Conservation (phyloP, 257 asterid species). For the Solanum rostratum region DNA sequence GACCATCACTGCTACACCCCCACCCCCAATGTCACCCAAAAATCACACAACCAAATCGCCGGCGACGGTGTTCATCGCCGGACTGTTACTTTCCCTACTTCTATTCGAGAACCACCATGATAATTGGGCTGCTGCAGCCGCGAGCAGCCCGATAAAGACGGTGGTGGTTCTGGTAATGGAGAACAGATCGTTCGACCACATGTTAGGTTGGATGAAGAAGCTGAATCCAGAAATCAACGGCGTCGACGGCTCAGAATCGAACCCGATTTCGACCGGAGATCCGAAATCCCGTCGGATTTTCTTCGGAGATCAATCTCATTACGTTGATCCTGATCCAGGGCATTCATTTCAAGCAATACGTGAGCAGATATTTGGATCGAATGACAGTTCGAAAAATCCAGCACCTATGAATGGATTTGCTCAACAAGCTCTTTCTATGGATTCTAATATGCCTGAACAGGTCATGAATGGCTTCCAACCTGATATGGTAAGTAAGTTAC, state of each 20-base stretch:
- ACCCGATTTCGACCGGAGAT: conserved; percentile 31
- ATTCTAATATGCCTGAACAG: conserved; percentile 42
- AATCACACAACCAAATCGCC: background rate
- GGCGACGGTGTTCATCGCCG: background rate
- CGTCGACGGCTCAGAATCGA: conserved; percentile 63
- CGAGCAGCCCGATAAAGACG: conserved; percentile 45
- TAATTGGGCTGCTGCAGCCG: background rate
- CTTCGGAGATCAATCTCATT: conserved; percentile 44
- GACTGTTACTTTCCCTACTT: background rate
- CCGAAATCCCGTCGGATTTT: conserved; percentile 37
- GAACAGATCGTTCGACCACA: conserved; percentile 94
- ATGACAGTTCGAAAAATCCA: conserved; percentile 17
- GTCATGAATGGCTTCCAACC: conserved; percentile 89
- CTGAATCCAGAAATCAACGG: conserved; percentile 72
- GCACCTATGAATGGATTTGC: conserved; percentile 86
- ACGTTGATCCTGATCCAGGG: conserved; percentile 91
- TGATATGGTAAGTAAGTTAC: conserved; percentile 33
- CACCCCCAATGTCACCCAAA: background rate
- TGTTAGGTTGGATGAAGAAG: conserved; percentile 95
- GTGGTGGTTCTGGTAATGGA: conserved; percentile 92
- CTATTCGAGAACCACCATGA: background rate
- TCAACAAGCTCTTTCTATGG: conserved; percentile 76
- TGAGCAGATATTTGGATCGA: conserved; percentile 78
- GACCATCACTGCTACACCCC: background rate
- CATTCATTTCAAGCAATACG: conserved; percentile 85